These are phyloP conservation scores for Phytopythium sindhum DNA, from an alignment of 352 stramenopile genomes.

Conservation along the genomic window DNA sequence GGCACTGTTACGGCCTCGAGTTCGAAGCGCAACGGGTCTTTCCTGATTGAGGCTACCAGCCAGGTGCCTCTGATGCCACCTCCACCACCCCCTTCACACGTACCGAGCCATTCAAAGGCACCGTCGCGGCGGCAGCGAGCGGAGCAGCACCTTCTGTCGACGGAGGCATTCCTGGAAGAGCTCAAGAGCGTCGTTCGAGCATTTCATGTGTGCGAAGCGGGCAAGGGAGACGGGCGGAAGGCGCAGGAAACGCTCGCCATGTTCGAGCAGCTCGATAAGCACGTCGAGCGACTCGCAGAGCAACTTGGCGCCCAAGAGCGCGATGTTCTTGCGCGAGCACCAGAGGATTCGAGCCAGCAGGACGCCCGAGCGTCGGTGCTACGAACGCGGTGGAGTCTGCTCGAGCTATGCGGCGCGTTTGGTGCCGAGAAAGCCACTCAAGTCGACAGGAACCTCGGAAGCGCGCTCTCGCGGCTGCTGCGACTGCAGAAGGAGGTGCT, in stretches of 20 bases:
- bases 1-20: background rate
- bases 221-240: conserved; percentile 3
- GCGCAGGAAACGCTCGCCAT: conserved; percentile 17
- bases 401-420: conserved; percentile 51
- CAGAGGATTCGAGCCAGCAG: conserved; percentile 8
- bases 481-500: conserved; percentile 51
- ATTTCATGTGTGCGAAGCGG: conserved; percentile 33
- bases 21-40: background rate
- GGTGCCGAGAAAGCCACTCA: conserved; percentile 32
- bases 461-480: conserved; percentile 34
- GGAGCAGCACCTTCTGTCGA: conserved; percentile 15
- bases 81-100: background rate
- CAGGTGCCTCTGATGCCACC: background rate
- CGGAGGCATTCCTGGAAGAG: conserved; percentile 42
- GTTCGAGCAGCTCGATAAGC: conserved; percentile 51
- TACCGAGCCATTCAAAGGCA: background rate
- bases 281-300: conserved; percentile 42
- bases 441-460: conserved; percentile 30
- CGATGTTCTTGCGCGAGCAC: conserved; percentile 4
- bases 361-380: conserved; percentile 19
- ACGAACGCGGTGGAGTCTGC: conserved; percentile 43
- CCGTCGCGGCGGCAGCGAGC: background rate
- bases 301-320: conserved; percentile 42
- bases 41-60: background rate
- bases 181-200: conserved; percentile 48